These are phyloP conservation scores for Phylloporus rhodoxanthus DNA, from an alignment of 768 basidiomycete species.

Conservation along the genomic window DNA sequence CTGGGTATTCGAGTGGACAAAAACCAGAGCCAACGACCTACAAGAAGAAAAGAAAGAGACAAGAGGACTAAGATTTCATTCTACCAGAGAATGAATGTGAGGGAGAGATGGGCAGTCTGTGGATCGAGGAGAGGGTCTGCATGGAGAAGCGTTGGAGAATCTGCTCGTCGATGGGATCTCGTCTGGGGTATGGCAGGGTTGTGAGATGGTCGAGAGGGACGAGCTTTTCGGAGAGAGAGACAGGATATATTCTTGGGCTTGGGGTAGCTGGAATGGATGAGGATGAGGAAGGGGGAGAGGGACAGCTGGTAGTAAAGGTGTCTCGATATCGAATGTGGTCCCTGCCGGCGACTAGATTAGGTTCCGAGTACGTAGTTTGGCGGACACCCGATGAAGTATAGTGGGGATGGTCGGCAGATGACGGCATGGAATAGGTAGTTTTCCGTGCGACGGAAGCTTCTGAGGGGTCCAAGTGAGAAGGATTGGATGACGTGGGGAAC, in stretches of 20 bases:
- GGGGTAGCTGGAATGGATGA: constrained; percentile 37
- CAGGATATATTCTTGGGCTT: constrained; percentile 22
- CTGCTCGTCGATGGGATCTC: constrained; percentile 62
- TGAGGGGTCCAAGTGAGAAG: constrained; percentile 23
- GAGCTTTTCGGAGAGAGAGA: constrained; percentile 33
- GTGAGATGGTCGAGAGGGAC: constrained; percentile 64
- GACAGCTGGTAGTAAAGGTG: constrained; percentile 17
- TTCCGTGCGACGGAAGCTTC: constrained; percentile 22
- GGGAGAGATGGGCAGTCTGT: constrained; percentile 15
- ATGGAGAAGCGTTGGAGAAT: constrained; percentile 52
- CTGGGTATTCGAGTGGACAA: constrained; percentile 4
- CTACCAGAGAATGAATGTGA: constrained; percentile 23
- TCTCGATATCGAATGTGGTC: constrained; percentile 22
- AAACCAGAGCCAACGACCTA: not conserved
- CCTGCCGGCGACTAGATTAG: constrained; percentile 20
- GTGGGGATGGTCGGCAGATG: constrained; percentile 21
- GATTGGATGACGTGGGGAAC: constrained; percentile 29
- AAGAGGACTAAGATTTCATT: constrained; percentile 16
- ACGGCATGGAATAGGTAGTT: constrained; percentile 27
- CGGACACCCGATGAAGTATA: constrained; percentile 17
- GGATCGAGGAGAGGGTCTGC: constrained; percentile 18
- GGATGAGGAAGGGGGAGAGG: constrained; percentile 33
- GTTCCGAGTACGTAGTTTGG: constrained; percentile 31
- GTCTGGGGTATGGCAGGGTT: constrained; percentile 45
- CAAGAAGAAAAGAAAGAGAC: not conserved